Evolutionary conservation across 2,329 filamentous ascomycete genomes (phyloP), one percentile per base, ranked within the genome.

Genomic region (Alternaria sp.): DNA sequence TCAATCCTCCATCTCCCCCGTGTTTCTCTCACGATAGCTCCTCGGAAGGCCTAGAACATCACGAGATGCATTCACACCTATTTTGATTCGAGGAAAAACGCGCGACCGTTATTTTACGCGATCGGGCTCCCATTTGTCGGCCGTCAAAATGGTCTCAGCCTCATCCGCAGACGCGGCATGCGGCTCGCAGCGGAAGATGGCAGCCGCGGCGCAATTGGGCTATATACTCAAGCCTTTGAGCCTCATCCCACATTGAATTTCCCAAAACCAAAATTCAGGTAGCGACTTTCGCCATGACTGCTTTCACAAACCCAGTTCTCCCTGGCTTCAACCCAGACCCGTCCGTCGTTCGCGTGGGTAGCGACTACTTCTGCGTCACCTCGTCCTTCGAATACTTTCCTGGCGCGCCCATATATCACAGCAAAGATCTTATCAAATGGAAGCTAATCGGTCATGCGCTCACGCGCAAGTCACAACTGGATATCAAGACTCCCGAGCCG

Each of bases 361-460:
- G 44, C 2, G 75, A 74, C 9, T 85, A 84, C 69, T 85, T 83
- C 69, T 84, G 82, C 62, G 81, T 80, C 6, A 84, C 84, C 0
- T 87, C 85, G 0, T 85, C 83, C 0, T 87, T 87, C 63, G 81
- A 85, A 45, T 79, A 82, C 5, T 86, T 85, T 65, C 85, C 85
- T 0, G 85, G 85, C 0, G 73, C 85, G 4, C 84, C 85, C 0
- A 81, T 87, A 28, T 83, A 87, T 65, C 83, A 83, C 6, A 85
- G 81, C 12, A 81, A 78, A 43, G 85, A 87, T 65, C 70, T 87
- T 3, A 66, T 82, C 13, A 82, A 84, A 61, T 88, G 85, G 85
- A 83, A 81, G 45, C 76, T 83, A 4, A 80, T 82, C 28, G 74
- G 76, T 44, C 74, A 81, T 66, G 80, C 71, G 1, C 68, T 79